phyloP scores from a whole-genome alignment of 2,329 filamentous ascomycete genomes.

The Elsinoe batatas region DNA sequence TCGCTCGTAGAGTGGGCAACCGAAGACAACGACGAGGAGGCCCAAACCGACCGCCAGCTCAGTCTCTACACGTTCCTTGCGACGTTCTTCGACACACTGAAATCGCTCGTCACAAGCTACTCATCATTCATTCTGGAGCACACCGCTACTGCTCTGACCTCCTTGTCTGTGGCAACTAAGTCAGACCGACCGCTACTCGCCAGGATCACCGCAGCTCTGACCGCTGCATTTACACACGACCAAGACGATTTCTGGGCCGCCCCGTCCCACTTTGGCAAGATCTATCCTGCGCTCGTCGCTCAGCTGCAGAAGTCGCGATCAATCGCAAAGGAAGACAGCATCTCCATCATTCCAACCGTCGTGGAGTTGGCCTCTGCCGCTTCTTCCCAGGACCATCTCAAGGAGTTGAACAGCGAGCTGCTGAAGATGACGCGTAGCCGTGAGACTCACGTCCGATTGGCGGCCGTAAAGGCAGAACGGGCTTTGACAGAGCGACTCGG shows the following conservation, averaged over 20 bases:
- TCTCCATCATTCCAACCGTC: slow-evolving; percentile 61
- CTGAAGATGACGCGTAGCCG: slow-evolving; percentile 70
- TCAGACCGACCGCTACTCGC: slow-evolving; percentile 54
- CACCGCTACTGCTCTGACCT: slow-evolving; percentile 53
- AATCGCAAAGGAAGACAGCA: slow-evolving; percentile 22
- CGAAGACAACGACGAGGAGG: slow-evolving; percentile 49
- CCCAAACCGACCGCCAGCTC: slow-evolving; percentile 54
- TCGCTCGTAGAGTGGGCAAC: slow-evolving; percentile 75
- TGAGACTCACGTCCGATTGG: slow-evolving; percentile 61
- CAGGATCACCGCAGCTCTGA: slow-evolving; percentile 60
- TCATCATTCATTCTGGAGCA: slow-evolving; percentile 74
- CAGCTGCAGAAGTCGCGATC: slow-evolving; percentile 37
- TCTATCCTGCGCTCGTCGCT: slow-evolving; percentile 58
- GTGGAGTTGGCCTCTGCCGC: slow-evolving; percentile 71
- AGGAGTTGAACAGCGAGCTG: slow-evolving; percentile 70
- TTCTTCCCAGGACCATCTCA: slow-evolving; percentile 81
- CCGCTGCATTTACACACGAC: slow-evolving; percentile 73
- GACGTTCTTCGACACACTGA: slow-evolving; percentile 72
- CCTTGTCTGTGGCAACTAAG: slow-evolving; percentile 32
- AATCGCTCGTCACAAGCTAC: slow-evolving; percentile 91
- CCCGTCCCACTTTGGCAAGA: slow-evolving; percentile 69
- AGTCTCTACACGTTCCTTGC: slow-evolving; percentile 74
- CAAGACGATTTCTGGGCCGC: slow-evolving; percentile 94
- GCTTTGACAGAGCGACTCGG: slow-evolving; percentile 55
- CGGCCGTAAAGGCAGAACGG: slow-evolving; percentile 73